Evolutionary conservation across 2,329 filamentous ascomycete genomes (phyloP).

Genomic region (Calcarisporium arbuscula): DNA sequence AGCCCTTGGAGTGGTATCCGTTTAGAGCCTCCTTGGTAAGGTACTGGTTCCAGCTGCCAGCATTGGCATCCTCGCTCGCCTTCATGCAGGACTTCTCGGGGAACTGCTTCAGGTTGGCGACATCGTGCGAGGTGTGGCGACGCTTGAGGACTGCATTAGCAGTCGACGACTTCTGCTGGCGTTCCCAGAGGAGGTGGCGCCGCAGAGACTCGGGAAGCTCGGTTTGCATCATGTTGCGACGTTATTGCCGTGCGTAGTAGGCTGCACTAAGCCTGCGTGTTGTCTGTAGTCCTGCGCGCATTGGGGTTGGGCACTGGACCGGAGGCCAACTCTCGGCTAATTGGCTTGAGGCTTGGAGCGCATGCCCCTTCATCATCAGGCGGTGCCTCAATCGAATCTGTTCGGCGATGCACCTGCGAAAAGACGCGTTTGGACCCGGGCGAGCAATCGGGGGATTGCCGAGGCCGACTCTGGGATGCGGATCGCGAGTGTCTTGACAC

Average conservation of each 20-base stretch:
- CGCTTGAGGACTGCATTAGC: conserved; percentile 85
- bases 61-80: conserved; percentile 55
- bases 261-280: no score
- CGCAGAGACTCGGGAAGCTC: conserved; percentile 91
- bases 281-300: no score
- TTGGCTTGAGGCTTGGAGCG: conserved; percentile 45
- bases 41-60: conserved; percentile 78
- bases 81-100: conserved; percentile 60
- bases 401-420: conserved; percentile 42
- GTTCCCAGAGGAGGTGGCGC: conserved; percentile 88
- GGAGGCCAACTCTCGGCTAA: conserved; percentile 58
- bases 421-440: conserved; percentile 38
- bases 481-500: conserved; percentile 62
- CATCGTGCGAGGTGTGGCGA: conserved; percentile 82
- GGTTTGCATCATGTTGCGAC: conserved; percentile 90
- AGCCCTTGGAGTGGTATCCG: conserved; percentile 38
- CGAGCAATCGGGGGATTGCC: conserved; percentile 58
- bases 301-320: conserved; percentile 65
- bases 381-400: conserved; percentile 55
- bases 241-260: no score
- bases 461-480: conserved; percentile 61
- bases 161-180: conserved; percentile 87
- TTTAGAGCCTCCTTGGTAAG: conserved; percentile 68
- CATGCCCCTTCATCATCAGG: conserved; percentile 59
- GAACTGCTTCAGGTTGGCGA: conserved; percentile 80